Conservation (phyloP, 2,329 filamentous ascomycete genomes). For the Drechslerella dactyloides region DNA sequence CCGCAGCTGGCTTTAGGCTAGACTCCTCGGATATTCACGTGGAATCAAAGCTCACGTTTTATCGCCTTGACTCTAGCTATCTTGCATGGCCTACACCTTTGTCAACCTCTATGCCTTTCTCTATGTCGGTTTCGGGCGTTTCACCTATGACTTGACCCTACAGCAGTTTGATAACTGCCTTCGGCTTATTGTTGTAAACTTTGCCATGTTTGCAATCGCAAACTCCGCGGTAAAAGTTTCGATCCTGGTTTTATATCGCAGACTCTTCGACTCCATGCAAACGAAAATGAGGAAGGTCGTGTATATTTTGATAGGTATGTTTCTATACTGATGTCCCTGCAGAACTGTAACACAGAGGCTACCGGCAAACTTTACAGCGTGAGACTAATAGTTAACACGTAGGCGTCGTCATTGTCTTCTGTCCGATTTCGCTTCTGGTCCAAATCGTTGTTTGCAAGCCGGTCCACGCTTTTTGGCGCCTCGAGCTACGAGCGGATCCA, state of each 20-base stretch:
- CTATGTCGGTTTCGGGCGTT: constrained; percentile 41
- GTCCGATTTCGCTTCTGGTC: constrained; percentile 26
- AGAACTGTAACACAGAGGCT: too few relatives aligned
- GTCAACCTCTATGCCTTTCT: constrained; percentile 43
- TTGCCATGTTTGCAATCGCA: constrained; percentile 33
- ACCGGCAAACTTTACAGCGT: too few relatives aligned
- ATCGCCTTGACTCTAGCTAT: constrained; percentile 7
- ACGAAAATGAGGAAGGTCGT: constrained; percentile 37
- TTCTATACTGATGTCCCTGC: constrained; percentile 31
- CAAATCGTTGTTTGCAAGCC: constrained; percentile 27
- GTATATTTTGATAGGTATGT: constrained; percentile 26
- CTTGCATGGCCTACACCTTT: constrained; percentile 24
- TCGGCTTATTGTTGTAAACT: constrained; percentile 35
- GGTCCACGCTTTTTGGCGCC: constrained; percentile 28
- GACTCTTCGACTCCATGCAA: constrained; percentile 47
- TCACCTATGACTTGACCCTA: constrained; percentile 32
- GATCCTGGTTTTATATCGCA: constrained; percentile 38
- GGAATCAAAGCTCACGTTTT: too few relatives aligned
- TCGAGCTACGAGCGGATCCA: constrained; percentile 32
- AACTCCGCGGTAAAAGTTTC: constrained; percentile 47
- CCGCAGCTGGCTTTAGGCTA: too few relatives aligned
- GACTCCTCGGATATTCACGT: too few relatives aligned
- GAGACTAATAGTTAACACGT: background rate
- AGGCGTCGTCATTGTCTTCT: constrained; percentile 31
- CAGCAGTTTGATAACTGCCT: constrained; percentile 38